A percentile compares a stretch with the other conserved stretches of the same genome.
Evolutionary conservation across 2,329 filamentous ascomycete genomes (phyloP).

Genomic region (Aaosphaeria arxii): DNA sequence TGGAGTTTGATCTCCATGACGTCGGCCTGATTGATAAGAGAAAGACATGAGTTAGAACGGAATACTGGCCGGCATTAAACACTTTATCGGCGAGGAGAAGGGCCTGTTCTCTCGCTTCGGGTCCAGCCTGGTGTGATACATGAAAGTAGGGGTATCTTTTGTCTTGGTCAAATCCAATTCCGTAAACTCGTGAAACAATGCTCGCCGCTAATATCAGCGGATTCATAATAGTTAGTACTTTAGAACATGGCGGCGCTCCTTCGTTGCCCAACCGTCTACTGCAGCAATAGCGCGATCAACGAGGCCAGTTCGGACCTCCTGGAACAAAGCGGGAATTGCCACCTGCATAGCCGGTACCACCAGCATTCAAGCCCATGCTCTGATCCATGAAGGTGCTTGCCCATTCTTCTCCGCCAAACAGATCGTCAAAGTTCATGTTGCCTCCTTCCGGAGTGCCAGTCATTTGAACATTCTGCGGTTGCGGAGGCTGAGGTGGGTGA

Average conservation of each 20-base stretch:
- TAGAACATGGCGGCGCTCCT: neutral
- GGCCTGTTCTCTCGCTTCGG: slow-evolving; percentile 2
- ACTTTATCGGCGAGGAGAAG: neutral
- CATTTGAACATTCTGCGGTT: slow-evolving; percentile 16
- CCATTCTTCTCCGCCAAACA: slow-evolving; percentile 41
- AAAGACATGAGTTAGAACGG: neutral
- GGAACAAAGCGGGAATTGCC: slow-evolving; percentile 1
- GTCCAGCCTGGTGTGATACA: slow-evolving; percentile 3
- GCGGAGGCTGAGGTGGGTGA: slow-evolving; percentile 25
- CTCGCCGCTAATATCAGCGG: too few relatives aligned
- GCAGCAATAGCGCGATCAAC: slow-evolving; percentile 1
- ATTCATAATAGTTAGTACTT: neutral
- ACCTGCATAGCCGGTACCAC: slow-evolving; percentile 16
- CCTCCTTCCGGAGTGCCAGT: slow-evolving; percentile 11
- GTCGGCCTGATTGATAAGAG: too few relatives aligned
- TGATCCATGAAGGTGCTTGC: slow-evolving; percentile 37
- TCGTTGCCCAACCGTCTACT: neutral
- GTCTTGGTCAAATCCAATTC: slow-evolving; percentile 2
- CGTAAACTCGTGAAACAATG: slow-evolving; percentile 1
- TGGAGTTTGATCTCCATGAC: too few relatives aligned
- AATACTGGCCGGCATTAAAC: slow-evolving; percentile 1
- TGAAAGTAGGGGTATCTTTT: slow-evolving; percentile 1
- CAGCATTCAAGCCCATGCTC: slow-evolving; percentile 24
- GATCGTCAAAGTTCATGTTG: slow-evolving; percentile 34
- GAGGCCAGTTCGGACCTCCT: slow-evolving; percentile 16